A percentile compares a stretch with the other conserved stretches of the same genome.
These are phyloP conservation scores for Odontarrhena argentea DNA, from an alignment of 345 rosid genomes.

Conservation along the genomic window DNA sequence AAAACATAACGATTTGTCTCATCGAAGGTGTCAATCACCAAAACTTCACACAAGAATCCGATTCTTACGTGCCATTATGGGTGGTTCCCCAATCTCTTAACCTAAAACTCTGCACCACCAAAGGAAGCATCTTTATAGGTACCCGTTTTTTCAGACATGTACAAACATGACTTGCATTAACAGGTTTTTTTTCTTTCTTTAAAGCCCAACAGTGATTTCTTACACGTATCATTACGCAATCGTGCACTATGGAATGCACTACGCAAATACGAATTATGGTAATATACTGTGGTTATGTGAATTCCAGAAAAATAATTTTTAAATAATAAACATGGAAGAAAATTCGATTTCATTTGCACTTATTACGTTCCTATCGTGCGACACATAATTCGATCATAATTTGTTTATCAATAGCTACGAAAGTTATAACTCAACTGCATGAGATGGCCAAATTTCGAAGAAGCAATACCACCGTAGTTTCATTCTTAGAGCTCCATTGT, in stretches of 20 bases:
- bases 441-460: too few species aligned
- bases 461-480: too few species aligned
- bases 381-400: too few species aligned
- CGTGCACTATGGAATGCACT: constrained; percentile 19
- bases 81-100: constrained; percentile 30
- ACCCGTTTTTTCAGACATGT: constrained; percentile 26
- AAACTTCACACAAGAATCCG: constrained; percentile 26
- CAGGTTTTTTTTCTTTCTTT: not conserved
- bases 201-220: constrained; percentile 8
- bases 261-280: not conserved
- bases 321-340: constrained; percentile 5
- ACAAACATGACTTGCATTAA: constrained; percentile 8
- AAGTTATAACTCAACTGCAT: too few species aligned
- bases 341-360: not conserved
- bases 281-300: not conserved
- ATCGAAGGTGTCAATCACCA: constrained; percentile 24
- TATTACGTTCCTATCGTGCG: too few species aligned
- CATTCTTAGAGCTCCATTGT: too few species aligned
- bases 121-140: constrained; percentile 34
- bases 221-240: constrained; percentile 20
- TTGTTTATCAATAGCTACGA: too few species aligned
- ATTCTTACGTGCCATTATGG: constrained; percentile 15
- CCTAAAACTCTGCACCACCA: constrained; percentile 10
- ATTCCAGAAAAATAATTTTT: not conserved
- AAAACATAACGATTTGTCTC: not conserved